phyloP scores from a whole-genome alignment of 345 rosid genomes.

The Hibiscus mutabilis region DNA sequence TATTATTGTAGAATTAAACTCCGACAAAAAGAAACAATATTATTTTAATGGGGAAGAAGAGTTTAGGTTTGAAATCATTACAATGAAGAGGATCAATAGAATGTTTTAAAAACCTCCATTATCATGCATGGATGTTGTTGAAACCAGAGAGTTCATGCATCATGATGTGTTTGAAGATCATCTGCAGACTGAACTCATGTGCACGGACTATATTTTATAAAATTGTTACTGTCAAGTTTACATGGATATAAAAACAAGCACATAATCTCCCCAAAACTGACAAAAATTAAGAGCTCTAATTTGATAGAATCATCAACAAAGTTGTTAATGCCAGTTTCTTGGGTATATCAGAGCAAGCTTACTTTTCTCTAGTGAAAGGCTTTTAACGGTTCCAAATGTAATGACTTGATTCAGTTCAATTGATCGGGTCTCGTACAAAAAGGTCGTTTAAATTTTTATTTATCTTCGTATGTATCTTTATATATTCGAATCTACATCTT shows the following conservation, averaged over 20 bases:
- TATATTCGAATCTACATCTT: too few relatives aligned
- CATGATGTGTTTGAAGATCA: conserved; percentile 23
- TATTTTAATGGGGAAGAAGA: conserved; percentile 9
- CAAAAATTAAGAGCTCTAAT: not conserved
- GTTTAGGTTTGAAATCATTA: conserved; percentile 9
- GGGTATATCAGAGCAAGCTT: too few relatives aligned
- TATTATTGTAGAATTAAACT: not conserved
- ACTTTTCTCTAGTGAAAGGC: too few relatives aligned
- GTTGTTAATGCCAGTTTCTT: too few relatives aligned
- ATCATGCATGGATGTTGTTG: conserved; percentile 9
- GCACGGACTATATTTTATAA: not conserved
- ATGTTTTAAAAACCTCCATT: conserved; percentile 15
- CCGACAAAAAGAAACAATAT: conserved; percentile 38
- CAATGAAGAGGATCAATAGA: conserved; percentile 14
- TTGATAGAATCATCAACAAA: too few relatives aligned
- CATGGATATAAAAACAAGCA: not conserved
- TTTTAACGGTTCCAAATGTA: too few relatives aligned
- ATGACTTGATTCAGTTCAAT: too few relatives aligned
- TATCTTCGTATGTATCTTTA: too few relatives aligned
- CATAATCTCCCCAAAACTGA: not conserved
- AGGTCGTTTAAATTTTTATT: too few relatives aligned
- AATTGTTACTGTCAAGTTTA: not conserved
- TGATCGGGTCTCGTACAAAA: too few relatives aligned
- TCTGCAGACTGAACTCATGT: conserved; percentile 27
- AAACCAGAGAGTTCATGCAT: conserved; percentile 15